A percentile compares a stretch with the other conserved stretches of the same genome.
Conservation (phyloP, 495 filamentous ascomycete species). For the Penicillium cinerascens region DNA sequence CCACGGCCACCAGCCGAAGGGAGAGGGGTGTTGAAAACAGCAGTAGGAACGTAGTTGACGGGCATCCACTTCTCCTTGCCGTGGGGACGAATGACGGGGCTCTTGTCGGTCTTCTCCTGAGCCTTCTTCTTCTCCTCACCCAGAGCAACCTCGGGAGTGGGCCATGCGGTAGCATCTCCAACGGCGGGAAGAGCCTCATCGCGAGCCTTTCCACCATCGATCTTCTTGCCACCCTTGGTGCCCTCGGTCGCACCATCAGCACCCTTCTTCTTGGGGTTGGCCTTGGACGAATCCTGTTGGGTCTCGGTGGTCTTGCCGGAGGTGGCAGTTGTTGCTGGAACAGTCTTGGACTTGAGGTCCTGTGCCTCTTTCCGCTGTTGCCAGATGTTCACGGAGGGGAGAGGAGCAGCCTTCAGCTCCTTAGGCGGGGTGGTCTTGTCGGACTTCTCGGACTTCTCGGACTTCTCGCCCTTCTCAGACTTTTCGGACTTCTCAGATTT, state of each 20-base stretch:
- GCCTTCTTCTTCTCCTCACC: slow-evolving; percentile 69
- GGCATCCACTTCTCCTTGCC: slow-evolving; percentile 71
- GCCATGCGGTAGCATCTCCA: slow-evolving; percentile 78
- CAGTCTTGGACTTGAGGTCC: slow-evolving; percentile 61
- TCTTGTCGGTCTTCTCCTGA: slow-evolving; percentile 60
- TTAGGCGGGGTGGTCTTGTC: slow-evolving; percentile 55
- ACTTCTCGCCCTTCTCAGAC: slow-evolving; percentile 21
- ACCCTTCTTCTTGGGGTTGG: slow-evolving; percentile 47
- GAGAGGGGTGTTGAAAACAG: slow-evolving; percentile 78
- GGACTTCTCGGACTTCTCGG: slow-evolving; percentile 45
- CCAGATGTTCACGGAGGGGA: slow-evolving; percentile 85
- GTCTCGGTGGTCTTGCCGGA: slow-evolving; percentile 41
- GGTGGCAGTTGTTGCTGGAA: slow-evolving; percentile 22
- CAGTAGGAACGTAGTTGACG: slow-evolving; percentile 69
- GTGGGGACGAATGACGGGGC: slow-evolving; percentile 46
- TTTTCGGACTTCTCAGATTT: slow-evolving; percentile 23
- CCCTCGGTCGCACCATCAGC: slow-evolving; percentile 27
- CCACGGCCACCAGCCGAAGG: slow-evolving; percentile 57
- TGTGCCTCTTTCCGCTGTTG: slow-evolving; percentile 66
- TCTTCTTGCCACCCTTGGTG: slow-evolving; percentile 41
- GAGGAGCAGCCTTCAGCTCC: slow-evolving; percentile 73
- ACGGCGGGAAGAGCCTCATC: slow-evolving; percentile 55
- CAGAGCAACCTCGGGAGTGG: slow-evolving; percentile 78
- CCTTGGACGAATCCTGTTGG: slow-evolving; percentile 41
- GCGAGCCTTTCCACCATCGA: slow-evolving; percentile 36